Base-by-base conservation (phyloP, 2,329 filamentous ascomycete genomes). In the Alternaria triticimaculans region DNA sequence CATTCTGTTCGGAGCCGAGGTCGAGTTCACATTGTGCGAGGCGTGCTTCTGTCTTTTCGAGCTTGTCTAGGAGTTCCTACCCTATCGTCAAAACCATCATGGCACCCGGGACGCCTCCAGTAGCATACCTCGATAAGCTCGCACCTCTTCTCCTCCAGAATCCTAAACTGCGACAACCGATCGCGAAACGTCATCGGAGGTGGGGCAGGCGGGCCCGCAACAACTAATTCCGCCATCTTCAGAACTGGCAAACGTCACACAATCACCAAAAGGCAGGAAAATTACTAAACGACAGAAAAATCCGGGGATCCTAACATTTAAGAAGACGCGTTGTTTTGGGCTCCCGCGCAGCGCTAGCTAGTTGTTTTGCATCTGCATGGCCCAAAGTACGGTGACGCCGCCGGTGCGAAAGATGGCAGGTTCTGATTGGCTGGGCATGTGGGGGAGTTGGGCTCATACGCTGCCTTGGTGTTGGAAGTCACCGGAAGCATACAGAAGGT, bases 1-100 rank as follows among this genome's bases (percentile, higher is more conserved):
- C 78, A 67, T 78, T 80, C 45, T 80, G 78, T 58, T 80, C 78
- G 3, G 77, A 79, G 46, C 74, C 71, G 48, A 80, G 76, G 51
- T 80, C 78, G 20, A 80, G 73, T 66, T 78, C 75, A 21, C 76
- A 78, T 46, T 79, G 77, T 57, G 73, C 61, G 37, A 80, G 76
- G 58, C 70, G 74, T 53, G 76, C 72, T 68, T 80, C 78, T 23
- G 73, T 75, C 61, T 77, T 78, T 58, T 80, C 78, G 26, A 80
- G 75, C 55, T 79, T 80, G 45, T 78, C 77, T 2, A 80, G 65
- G 26, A 80, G 65, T 70, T 80, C 78, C 78, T 78, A 57, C 11
- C 20, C 23, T 10, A 33, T 12, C 12, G 57, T 63, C 28, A 63
- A 46, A 20, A 46, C n/a, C 23, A 12, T 15, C 28, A 10, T 46